These are phyloP conservation scores for Heterobasidion irregulare DNA, from an alignment of 1,284 basidiomycete genomes.

Conservation along the genomic window DNA sequence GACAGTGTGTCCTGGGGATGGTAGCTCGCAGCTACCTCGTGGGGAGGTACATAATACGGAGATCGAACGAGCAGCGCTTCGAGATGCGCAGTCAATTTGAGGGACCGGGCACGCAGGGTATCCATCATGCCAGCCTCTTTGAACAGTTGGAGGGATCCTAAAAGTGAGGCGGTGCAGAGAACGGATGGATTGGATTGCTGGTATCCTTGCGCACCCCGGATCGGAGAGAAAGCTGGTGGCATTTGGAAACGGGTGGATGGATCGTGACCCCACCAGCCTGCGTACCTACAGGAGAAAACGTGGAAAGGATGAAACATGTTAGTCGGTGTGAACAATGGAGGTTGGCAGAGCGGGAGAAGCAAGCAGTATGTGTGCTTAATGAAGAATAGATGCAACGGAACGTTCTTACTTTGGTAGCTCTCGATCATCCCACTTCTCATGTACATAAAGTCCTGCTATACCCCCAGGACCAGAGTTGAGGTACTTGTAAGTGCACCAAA, in stretches of 20 bases:
- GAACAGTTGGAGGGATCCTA: slow-evolving; percentile 80
- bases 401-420: slow-evolving; percentile 47
- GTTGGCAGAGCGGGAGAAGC: slow-evolving; percentile 10
- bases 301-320: slow-evolving; percentile 10
- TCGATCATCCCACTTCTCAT: slow-evolving; percentile 68
- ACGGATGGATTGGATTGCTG: slow-evolving; percentile 92
- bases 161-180: slow-evolving; percentile 69
- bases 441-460: slow-evolving; percentile 89
- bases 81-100: slow-evolving; percentile 64
- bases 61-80: slow-evolving; percentile 57
- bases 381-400: slow-evolving; percentile 8
- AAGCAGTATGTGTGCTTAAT: slow-evolving; percentile 1
- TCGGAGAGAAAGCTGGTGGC: slow-evolving; percentile 78
- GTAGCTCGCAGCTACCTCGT: slow-evolving; percentile 28
- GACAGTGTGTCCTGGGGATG: slow-evolving; percentile 9
- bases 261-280: slow-evolving; percentile 98
- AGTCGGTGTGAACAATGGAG: slow-evolving; percentile 3
- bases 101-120: slow-evolving; percentile 60
- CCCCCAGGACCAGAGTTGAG: slow-evolving; percentile 94
- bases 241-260: slow-evolving; percentile 84
- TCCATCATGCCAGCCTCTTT: slow-evolving; percentile 68
- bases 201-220: slow-evolving; percentile 88
- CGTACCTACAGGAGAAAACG: slow-evolving; percentile 45
- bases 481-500: slow-evolving; percentile 98
- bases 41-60: slow-evolving; percentile 48